Evolutionary conservation across 2,329 filamentous ascomycete species (phyloP).

Genomic region (Helicocarpus griseus): DNA sequence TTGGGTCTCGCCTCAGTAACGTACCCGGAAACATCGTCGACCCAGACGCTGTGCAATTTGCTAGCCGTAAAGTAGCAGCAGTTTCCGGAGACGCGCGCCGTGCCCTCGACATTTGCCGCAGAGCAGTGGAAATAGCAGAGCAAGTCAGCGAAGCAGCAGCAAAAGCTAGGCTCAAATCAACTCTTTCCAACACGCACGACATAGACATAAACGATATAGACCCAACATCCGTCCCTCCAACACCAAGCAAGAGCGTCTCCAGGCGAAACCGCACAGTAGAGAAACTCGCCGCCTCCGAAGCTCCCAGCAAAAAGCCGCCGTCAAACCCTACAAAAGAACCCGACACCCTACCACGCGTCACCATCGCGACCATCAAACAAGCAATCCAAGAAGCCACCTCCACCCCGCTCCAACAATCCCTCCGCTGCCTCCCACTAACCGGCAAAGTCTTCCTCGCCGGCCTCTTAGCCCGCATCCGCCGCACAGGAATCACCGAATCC

Average conservation of each 20-base stretch:
- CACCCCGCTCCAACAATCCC: constrained; percentile 80
- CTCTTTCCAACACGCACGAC: constrained; percentile 7
- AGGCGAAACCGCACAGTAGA: constrained; percentile 8
- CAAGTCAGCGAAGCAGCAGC: constrained; percentile 44
- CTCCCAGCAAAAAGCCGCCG: constrained; percentile 10
- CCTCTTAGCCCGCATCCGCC: constrained; percentile 64
- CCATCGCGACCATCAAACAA: constrained; percentile 84
- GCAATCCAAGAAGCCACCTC: constrained; percentile 93
- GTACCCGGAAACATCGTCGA: constrained; percentile 86
- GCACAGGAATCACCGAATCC: constrained; percentile 79
- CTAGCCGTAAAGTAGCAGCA: constrained; percentile 89
- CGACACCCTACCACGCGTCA: constrained; percentile 53
- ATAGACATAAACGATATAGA: constrained; percentile 10
- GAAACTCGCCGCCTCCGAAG: constrained; percentile 9
- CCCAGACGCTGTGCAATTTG: constrained; percentile 88
- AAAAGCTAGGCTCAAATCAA: constrained; percentile 7
- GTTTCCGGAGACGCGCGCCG: constrained; percentile 90
- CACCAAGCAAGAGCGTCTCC: constrained; percentile 32
- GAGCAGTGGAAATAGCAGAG: constrained; percentile 91
- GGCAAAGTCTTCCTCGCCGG: constrained; percentile 81
- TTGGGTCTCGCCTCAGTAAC: constrained; percentile 82
- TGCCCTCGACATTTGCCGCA: constrained; percentile 86
- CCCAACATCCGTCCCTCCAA: constrained; percentile 30
- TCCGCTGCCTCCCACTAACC: constrained; percentile 69
- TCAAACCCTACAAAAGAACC: constrained; percentile 11